Conservation (phyloP, 768 basidiomycete species). For the Suillus subaureus region DNA sequence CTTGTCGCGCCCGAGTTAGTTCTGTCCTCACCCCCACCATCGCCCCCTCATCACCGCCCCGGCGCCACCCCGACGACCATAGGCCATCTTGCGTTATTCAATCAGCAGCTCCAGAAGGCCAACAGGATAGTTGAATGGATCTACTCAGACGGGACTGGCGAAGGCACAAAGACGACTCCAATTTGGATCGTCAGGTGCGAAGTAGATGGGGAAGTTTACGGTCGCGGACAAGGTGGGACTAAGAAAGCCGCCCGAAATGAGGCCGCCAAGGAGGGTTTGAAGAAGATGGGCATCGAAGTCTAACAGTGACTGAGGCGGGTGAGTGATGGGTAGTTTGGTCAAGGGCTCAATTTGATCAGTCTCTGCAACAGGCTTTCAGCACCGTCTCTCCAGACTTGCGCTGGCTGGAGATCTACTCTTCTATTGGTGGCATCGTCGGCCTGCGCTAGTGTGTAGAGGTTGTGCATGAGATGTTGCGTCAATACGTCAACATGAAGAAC, state of each 20-base stretch:
- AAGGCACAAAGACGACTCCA: constrained; percentile 66
- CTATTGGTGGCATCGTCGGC: constrained; percentile 29
- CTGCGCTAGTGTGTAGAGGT: constrained; percentile 67
- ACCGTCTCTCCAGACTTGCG: constrained; percentile 61
- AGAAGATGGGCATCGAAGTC: constrained; percentile 57
- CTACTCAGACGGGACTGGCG: constrained; percentile 50
- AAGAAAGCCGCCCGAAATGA: constrained; percentile 83
- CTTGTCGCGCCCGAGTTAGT: constrained; percentile 6
- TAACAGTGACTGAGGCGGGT: constrained; percentile 19
- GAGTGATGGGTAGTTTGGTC: constrained; percentile 23
- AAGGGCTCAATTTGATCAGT: constrained; percentile 11
- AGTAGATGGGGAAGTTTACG: constrained; percentile 61
- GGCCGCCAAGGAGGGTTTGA: constrained; percentile 75
- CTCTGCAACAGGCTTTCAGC: constrained; percentile 35
- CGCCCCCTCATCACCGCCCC: constrained; percentile 15
- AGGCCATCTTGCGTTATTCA: constrained; percentile 81
- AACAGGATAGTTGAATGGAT: constrained; percentile 69
- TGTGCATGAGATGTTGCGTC: constrained; percentile 41
- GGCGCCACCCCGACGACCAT: constrained; percentile 31
- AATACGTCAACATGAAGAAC: constrained; percentile 5
- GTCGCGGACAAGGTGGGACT: constrained; percentile 66
- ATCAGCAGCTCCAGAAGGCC: constrained; percentile 68
- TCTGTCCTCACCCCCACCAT: constrained; percentile 10
- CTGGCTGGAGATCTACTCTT: constrained; percentile 40
- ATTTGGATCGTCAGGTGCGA: constrained; percentile 72